Base-by-base conservation (phyloP, 768 basidiomycete species). In the Cystofilobasidium capitatum region DNA sequence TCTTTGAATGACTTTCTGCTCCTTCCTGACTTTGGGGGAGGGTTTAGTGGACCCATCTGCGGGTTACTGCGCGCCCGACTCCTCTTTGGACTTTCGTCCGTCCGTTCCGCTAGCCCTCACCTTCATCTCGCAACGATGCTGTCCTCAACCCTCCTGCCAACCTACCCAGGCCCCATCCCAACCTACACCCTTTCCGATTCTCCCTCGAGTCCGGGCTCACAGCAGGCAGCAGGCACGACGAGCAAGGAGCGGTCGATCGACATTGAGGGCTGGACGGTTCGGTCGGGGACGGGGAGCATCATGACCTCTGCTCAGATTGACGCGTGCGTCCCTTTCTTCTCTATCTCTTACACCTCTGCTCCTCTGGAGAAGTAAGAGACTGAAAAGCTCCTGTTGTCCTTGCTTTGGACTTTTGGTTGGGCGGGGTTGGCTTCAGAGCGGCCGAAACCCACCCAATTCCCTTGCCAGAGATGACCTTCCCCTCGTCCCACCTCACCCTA, bases 401-500 rank as follows among this genome's bases (percentile, higher is more conserved):
- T 90, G 55, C 86, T 88, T 60, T 78, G 82, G 71, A 77, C 0
- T 79, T 89, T 5, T 44, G n/a, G n/a, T n/a, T n/a, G n/a, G n/a
- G n/a, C n/a, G n/a, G 65, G 24, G 2, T 10, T 44, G 8, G 26
- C 31, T 13, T 13, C 71, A 79, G 78, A 16, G 76, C 74, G 0
- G 74, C 77, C 31, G 75, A 73, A n/a, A 64, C 68, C 2, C 71
- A 79, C 24, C 85, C 86, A 2, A 81, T 98, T 31, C 89, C 94
- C 0, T 77, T 94, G 1, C 96, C 96, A 2, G 96, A 99, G 76
- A 98, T 98, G 91, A 91, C 89, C 0, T 98, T 97, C 73, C 92
- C 91, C 7, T 84, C 83, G 76, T 98, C 98, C 77, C 75, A 75
- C 20, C 81, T 99, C 12, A 78, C 80, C 4, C 77, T 98, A 31